Evolutionary conservation across 306 rosid genomes (phyloP), one percentile per base, ranked within the genome.

Genomic region (Lithocarpus polystachyus): DNA sequence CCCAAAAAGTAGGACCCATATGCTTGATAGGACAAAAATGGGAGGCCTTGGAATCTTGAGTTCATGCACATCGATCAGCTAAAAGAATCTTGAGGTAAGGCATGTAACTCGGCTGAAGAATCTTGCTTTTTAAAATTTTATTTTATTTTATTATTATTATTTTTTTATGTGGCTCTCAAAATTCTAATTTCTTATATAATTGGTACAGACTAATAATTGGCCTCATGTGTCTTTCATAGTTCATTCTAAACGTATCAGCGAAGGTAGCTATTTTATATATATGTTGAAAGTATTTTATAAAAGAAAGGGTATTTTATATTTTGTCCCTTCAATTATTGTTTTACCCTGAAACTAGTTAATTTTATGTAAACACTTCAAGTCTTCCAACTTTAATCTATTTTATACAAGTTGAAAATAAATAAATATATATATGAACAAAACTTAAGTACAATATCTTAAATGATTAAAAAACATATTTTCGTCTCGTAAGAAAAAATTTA

Each of bases 401-500:
- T 45, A 45, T 45, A 45, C 1, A 11, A 45, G 15, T 45, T 45
- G 15, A 10, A 45, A 45, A 45, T 9, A 45, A 45, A 45, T 9
- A 40, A 5, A 37, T 43, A 37, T 37, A 37, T 37, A 37, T 37
- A 37, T 6, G 1, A 0, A 6, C 0, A 37, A 37, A 37, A 6
- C 1, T 6, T 37, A 6, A 0, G 0, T 37, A 0, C 0, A 37
- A 0, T 7, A 37, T 2, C 0, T 37, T 37, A 37, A 0, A 0
- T 37, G 2, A 0, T 0, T 6, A 37, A 37, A 37, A 35, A 35
- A 35, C 6, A 35, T 2, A 35, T 0, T 35, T 35, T 0, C 0
- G 1, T 35, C 2, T 0, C 0, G 6, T 6, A 0, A 35, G 2
- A 35, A 35, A 35, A 35, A 35, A 6, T 35, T 35, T 0, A 6